Conservation (phyloP, 2,329 filamentous ascomycete species). For the Diaporthe eres region DNA sequence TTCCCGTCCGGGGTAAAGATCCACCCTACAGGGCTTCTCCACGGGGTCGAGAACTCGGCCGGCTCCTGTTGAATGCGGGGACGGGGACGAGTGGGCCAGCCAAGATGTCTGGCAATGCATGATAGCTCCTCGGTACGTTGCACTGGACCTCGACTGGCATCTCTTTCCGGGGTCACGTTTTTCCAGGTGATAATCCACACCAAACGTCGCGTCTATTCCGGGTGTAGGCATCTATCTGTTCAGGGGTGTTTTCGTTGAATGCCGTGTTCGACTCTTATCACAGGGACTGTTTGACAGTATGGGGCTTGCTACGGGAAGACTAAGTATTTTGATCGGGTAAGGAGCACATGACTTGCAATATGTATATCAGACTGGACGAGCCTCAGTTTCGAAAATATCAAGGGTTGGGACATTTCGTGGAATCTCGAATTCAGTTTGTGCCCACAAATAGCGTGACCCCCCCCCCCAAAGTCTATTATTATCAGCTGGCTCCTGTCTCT, state of each 20-base stretch:
- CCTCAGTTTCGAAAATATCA: too few relatives aligned
- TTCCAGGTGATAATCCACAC: neutral
- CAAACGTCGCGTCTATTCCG: neutral
- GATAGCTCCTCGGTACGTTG: slow-evolving; percentile 4
- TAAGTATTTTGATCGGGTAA: too few relatives aligned
- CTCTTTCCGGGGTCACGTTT: neutral
- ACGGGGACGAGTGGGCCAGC: neutral
- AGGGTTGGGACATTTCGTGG: too few relatives aligned
- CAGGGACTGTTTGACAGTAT: neutral
- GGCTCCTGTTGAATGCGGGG: slow-evolving; percentile 17
- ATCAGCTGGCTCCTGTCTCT: too few relatives aligned
- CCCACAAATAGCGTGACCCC: too few relatives aligned
- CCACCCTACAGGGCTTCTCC: slow-evolving; percentile 18
- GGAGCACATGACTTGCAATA: too few relatives aligned
- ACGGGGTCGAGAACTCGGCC: neutral
- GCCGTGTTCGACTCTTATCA: neutral
- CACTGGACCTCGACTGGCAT: neutral
- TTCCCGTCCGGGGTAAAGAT: slow-evolving; percentile 31
- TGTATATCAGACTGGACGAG: too few relatives aligned
- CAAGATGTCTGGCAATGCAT: neutral
- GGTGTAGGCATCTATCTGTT: neutral
- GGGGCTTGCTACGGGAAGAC: neutral
- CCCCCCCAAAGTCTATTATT: too few relatives aligned
- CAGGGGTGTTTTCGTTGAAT: neutral
- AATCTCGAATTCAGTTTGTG: neutral